phyloP scores from a whole-genome alignment of 1,139 yeast genomes.

The Magnusiomyces sp. region DNA sequence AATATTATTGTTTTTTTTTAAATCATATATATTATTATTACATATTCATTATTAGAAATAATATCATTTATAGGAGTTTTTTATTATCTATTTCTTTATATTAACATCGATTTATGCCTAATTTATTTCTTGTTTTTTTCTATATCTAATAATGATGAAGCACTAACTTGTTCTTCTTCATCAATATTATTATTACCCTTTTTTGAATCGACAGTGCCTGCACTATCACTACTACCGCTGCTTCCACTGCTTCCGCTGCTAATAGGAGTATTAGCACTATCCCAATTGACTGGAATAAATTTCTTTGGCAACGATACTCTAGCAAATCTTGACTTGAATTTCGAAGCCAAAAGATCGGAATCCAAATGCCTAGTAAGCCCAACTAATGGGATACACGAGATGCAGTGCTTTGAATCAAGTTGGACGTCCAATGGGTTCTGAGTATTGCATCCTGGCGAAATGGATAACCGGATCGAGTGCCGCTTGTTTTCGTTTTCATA shows the following conservation, averaged over 20 bases:
- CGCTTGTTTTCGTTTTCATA: slow-evolving; percentile 70
- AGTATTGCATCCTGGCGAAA: slow-evolving; percentile 97
- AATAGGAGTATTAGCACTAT: no score
- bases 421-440: slow-evolving; percentile 96
- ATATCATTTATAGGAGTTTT: background rate
- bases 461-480: slow-evolving; percentile 77
- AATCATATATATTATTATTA: background rate
- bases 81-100: no score
- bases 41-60: background rate
- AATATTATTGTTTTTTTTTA: background rate
- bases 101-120: no score
- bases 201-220: no score
- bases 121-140: background rate
- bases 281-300: slow-evolving; percentile 31
- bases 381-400: slow-evolving; percentile 88
- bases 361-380: slow-evolving; percentile 89
- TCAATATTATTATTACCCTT: background rate
- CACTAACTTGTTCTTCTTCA: background rate
- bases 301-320: slow-evolving; percentile 81
- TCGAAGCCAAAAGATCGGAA: slow-evolving; percentile 78
- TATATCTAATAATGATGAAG: background rate
- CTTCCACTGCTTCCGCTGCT: background rate
- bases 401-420: slow-evolving; percentile 91
- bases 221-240: background rate
- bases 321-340: slow-evolving; percentile 70